Evolutionary conservation across 306 rosid species (phyloP).

Genomic region (Parietaria judaica): DNA sequence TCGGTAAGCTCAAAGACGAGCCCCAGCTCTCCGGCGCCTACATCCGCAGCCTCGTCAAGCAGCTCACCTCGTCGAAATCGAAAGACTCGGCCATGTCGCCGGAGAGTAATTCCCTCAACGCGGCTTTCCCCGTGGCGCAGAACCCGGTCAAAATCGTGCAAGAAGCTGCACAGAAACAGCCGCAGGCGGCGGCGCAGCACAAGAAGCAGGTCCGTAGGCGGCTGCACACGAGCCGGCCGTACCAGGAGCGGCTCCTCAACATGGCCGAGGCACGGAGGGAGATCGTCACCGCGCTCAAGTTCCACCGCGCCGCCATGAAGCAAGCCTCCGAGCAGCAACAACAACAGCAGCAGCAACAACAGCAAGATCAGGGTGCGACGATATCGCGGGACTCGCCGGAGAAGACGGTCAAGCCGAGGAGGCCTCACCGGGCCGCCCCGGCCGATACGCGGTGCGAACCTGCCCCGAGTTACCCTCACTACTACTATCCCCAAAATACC

Average conservation of each 20-base stretch:
- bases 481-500: constrained; percentile 23
- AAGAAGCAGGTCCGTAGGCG: constrained; percentile 81
- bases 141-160: constrained; percentile 23
- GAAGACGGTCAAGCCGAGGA: constrained; percentile 35
- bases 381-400: constrained; percentile 20
- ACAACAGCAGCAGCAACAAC: constrained; percentile 22
- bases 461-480: constrained; percentile 17
- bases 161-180: constrained; percentile 13
- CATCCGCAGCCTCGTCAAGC: constrained; percentile 66
- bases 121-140: constrained; percentile 7
- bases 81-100: constrained; percentile 33
- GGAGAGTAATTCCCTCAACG: constrained; percentile 28
- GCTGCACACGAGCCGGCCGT: constrained; percentile 58
- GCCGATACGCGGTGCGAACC: background rate
- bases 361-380: constrained; percentile 8
- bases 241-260: constrained; percentile 69
- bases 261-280: constrained; percentile 97
- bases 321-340: constrained; percentile 51
- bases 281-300: constrained; percentile 78
- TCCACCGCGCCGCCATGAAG: constrained; percentile 85
- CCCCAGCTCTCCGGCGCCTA: constrained; percentile 57
- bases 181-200: constrained; percentile 15
- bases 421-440: constrained; percentile 45
- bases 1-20: constrained; percentile 31
- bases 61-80: constrained; percentile 50